Evolutionary conservation across 2,329 filamentous ascomycete genomes (phyloP).

Genomic region (Ceratocystis albifundus): DNA sequence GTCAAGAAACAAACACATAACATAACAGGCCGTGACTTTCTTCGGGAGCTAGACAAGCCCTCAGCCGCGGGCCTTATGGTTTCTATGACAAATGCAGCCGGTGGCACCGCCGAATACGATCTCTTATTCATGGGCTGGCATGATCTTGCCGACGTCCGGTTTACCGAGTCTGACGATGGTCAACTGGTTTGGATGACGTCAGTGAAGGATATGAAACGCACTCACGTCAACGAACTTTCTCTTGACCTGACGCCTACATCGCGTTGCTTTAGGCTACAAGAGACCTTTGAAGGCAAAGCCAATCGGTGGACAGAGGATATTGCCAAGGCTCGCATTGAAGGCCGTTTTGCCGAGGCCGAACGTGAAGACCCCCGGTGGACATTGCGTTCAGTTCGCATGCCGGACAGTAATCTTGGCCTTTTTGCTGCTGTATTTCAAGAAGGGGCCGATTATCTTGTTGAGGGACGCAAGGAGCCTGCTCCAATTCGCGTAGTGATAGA

Average conservation of each 20-base stretch:
- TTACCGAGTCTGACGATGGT: conserved; percentile 58
- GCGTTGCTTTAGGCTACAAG: conserved; percentile 59
- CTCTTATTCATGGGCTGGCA: conserved; percentile 67
- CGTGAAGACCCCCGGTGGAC: conserved; percentile 73
- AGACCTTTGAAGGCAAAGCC: conserved; percentile 66
- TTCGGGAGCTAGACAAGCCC: conserved; percentile 77
- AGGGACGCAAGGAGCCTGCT: conserved; percentile 56
- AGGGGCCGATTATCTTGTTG: conserved; percentile 47
- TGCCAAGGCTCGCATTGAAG: conserved; percentile 74
- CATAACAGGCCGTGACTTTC: conserved; percentile 60
- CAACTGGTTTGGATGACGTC: conserved; percentile 57
- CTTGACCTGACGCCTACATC: conserved; percentile 34
- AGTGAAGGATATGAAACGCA: conserved; percentile 45
- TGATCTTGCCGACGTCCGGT: conserved; percentile 55
- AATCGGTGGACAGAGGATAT: conserved; percentile 72
- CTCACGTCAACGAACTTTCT: conserved; percentile 28
- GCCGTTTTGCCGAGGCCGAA: conserved; percentile 70
- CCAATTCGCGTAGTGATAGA: conserved; percentile 63
- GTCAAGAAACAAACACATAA: conserved; percentile 57
- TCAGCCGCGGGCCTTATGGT: conserved; percentile 52
- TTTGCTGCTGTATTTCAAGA: conserved; percentile 64
- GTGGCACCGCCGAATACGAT: conserved; percentile 52
- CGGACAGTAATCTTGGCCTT: conserved; percentile 47
- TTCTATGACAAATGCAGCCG: conserved; percentile 52
- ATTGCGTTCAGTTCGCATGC: conserved; percentile 55